phyloP scores from a whole-genome alignment of 345 rosid species.

The Reutealis trisperma region DNA sequence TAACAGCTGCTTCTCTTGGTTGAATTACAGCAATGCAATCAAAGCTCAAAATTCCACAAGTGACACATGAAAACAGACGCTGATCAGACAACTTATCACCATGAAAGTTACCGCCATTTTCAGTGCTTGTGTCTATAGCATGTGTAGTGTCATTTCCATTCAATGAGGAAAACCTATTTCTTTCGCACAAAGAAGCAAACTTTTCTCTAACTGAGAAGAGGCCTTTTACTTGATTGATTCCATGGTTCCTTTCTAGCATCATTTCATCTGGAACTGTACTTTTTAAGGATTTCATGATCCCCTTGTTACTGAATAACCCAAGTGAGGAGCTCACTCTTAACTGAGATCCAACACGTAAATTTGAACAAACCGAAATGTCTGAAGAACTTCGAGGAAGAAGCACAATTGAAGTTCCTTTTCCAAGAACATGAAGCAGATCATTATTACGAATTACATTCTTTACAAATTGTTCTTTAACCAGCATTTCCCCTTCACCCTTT shows the following conservation, averaged over 20 bases:
- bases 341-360: slow-evolving; percentile 69
- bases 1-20: slow-evolving; percentile 80
- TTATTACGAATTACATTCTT: slow-evolving; percentile 64
- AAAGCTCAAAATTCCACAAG: slow-evolving; percentile 87
- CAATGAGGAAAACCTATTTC: slow-evolving; percentile 40
- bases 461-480: slow-evolving; percentile 81
- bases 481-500: slow-evolving; percentile 81
- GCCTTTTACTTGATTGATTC: slow-evolving; percentile 41
- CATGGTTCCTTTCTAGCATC: slow-evolving; percentile 31
- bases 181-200: slow-evolving; percentile 60
- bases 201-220: slow-evolving; percentile 55
- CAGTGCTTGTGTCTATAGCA: slow-evolving; percentile 23
- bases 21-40: slow-evolving; percentile 83
- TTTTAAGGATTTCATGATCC: slow-evolving; percentile 38
- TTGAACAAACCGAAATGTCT: slow-evolving; percentile 66
- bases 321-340: slow-evolving; percentile 41
- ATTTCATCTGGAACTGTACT: slow-evolving; percentile 38
- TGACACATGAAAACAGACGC: slow-evolving; percentile 87
- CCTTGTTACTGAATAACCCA: slow-evolving; percentile 40
- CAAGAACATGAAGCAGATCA: slow-evolving; percentile 67
- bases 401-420: slow-evolving; percentile 72
- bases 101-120: slow-evolving; percentile 31
- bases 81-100: slow-evolving; percentile 73
- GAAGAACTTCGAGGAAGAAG: slow-evolving; percentile 80
- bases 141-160: slow-evolving; percentile 30